These are phyloP conservation scores for Auricularia heimuer DNA, from an alignment of 768 basidiomycete species.

Conservation along the genomic window DNA sequence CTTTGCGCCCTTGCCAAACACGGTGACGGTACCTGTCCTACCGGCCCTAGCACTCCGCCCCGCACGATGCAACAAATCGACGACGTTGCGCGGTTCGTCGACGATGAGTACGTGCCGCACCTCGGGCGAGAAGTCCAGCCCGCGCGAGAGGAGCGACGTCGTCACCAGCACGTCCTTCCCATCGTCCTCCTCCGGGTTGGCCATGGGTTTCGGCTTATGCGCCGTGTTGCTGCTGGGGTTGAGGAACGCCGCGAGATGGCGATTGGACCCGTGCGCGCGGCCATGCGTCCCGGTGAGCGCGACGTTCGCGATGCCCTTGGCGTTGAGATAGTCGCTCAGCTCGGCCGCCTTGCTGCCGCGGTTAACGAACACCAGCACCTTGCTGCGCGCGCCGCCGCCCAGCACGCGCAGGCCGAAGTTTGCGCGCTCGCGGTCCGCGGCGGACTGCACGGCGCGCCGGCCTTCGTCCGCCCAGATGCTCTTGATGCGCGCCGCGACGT, in stretches of 20 bases:
- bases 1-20: neutral
- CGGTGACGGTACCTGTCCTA: conserved; percentile 15
- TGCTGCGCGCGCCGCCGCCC: conserved; percentile 34
- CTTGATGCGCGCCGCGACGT: conserved; percentile 66
- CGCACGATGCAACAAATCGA: conserved; percentile 88
- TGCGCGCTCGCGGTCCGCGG: neutral
- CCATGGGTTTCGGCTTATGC: conserved; percentile 1
- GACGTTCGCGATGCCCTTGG: conserved; percentile 51
- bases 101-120: conserved; percentile 79
- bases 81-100: conserved; percentile 80
- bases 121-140: conserved; percentile 74
- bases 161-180: conserved; percentile 69
- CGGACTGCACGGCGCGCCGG: neutral
- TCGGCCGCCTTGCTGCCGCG: conserved; percentile 56
- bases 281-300: conserved; percentile 54
- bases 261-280: conserved; percentile 59
- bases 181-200: conserved; percentile 13
- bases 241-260: conserved; percentile 69
- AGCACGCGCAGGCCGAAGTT: neutral
- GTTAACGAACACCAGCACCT: conserved; percentile 80
- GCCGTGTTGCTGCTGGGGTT: conserved; percentile 13
- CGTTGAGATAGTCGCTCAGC: conserved; percentile 46
- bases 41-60: conserved; percentile 70
- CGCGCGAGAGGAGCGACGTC: conserved; percentile 83
- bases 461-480: conserved; percentile 54